Evolutionary conservation across 257 asterid species (phyloP), one percentile per base, ranked within the genome.

Genomic region (Sherardia arvensis): DNA sequence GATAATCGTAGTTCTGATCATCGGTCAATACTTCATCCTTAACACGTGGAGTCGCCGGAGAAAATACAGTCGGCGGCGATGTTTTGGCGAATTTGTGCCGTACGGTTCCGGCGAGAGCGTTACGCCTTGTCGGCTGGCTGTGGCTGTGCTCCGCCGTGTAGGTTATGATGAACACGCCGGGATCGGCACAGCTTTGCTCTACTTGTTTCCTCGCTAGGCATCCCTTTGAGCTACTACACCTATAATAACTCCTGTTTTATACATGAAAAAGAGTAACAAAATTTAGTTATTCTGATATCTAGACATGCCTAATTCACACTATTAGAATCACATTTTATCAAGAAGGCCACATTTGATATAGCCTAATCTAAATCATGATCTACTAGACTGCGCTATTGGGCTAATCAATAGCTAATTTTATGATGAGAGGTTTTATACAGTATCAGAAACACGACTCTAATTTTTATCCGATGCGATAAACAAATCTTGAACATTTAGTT

Each of bases 181-280:
- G 78, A 40, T 87, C 95, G 1, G 67, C 76, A 66, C 82, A 80
- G 81, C 95, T 92, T 84, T 87, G 87, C 78, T 92, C 99, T 9
- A 92, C 91, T 85, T 85, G 96, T 73, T 87, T 92, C 59, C 97
- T 84, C 64, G 99, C 99, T 73, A 82, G 66, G 71, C 99, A 92
- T 1, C 91, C 97, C 68, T 89, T 92, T 60, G 85, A 81, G 79
- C 95, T 92, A 80, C 99, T 92, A 63, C 99, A 92, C 66, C 96
- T 85, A 71, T 92, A 92, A 67, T 92, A 92, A 71, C 97, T 92
- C 83, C 99, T 92, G 81, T 55, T 43, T 17, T 14, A 3, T 4
- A 0, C 20, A 43, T 4, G 17, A 15, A 43, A 43, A 0, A 3
- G 8, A 0, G 51, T 15, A 43, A 43, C 21, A 3, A 18, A 17